Percentiles rank a stretch among this genome's conserved stretches.
Evolutionary conservation across 202 grass and related monocot genomes (phyloP).

Genomic region (Zoysia matrella): DNA sequence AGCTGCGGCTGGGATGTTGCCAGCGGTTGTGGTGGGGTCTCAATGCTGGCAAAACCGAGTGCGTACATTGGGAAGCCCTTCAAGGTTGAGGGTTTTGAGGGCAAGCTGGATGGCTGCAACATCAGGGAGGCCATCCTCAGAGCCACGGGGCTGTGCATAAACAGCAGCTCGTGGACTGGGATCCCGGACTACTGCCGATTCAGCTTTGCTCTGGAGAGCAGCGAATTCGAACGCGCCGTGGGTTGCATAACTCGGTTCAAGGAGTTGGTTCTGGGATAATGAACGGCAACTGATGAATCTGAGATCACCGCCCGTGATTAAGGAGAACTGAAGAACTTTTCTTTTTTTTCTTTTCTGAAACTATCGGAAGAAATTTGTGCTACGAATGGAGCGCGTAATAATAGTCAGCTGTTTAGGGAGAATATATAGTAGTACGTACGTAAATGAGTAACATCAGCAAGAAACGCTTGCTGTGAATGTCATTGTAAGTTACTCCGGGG

Average conservation of each 20-base stretch:
- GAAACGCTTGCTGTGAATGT: too few species aligned
- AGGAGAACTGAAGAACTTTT: too few species aligned
- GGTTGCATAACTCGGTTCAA: constrained; percentile 64
- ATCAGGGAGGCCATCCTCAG: constrained; percentile 76
- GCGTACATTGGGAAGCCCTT: constrained; percentile 70
- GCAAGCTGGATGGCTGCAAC: constrained; percentile 61
- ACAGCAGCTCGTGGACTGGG: constrained; percentile 85
- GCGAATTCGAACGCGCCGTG: constrained; percentile 68
- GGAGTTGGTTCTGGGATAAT: constrained; percentile 60
- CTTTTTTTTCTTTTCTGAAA: too few species aligned
- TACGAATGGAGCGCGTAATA: too few species aligned
- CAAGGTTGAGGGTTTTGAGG: constrained; percentile 60
- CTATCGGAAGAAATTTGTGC: too few species aligned
- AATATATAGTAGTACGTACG: too few species aligned
- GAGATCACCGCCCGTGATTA: too few species aligned
- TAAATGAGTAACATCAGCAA: too few species aligned
- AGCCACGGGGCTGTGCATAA: constrained; percentile 84
- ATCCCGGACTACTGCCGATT: constrained; percentile 74
- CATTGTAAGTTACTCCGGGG: too few species aligned
- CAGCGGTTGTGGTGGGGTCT: constrained; percentile 64
- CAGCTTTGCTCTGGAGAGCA: constrained; percentile 75
- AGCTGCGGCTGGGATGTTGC: constrained; percentile 76
- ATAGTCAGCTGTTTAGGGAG: too few species aligned
- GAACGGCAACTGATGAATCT: constrained; percentile 30
- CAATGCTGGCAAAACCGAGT: constrained; percentile 78